These are phyloP conservation scores for Penicillium sp. DNA, from an alignment of 2,329 filamentous ascomycete species.

Conservation along the genomic window DNA sequence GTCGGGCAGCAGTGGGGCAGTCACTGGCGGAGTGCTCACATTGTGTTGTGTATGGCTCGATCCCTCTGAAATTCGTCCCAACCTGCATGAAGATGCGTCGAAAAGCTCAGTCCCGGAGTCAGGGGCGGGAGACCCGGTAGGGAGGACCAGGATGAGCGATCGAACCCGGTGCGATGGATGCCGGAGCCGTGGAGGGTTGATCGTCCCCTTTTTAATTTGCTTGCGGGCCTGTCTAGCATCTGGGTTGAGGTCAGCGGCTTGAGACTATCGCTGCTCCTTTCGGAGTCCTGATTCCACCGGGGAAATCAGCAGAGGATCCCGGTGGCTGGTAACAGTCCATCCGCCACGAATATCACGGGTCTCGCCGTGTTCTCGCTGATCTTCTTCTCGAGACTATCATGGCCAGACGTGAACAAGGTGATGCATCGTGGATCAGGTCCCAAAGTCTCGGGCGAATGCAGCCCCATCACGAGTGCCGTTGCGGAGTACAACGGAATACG, in stretches of 20 bases:
- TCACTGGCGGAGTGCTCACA: constrained; percentile 8
- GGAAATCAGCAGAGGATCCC: no score
- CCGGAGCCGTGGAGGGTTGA: constrained; percentile 17
- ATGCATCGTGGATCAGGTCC: constrained; percentile 16
- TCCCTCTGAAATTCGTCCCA: constrained; percentile 7
- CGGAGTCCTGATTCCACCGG: no score
- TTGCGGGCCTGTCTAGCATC: constrained; percentile 3
- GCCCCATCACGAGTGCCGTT: constrained; percentile 3
- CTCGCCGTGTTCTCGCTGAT: background rate
- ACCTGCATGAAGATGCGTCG: constrained; percentile 4
- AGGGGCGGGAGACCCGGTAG: constrained; percentile 17
- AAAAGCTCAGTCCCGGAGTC: constrained; percentile 10
- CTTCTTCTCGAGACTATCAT: background rate
- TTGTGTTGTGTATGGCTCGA: constrained; percentile 15
- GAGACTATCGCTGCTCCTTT: constrained; percentile 8
- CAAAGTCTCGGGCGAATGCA: constrained; percentile 10
- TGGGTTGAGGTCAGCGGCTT: constrained; percentile 4
- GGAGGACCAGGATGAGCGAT: constrained; percentile 18
- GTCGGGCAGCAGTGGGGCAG: constrained; percentile 8
- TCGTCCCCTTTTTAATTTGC: constrained; percentile 13
- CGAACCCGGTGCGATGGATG: constrained; percentile 18
- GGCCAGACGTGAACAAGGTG: no score
- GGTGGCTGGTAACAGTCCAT: background rate
- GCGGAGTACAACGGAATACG: constrained; percentile 13
- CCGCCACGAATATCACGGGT: background rate